Evolutionary conservation across 805 yeast genomes (phyloP), one percentile per base, ranked within the genome.

Genomic region (Hemisphaericaspora nanyangensis): DNA sequence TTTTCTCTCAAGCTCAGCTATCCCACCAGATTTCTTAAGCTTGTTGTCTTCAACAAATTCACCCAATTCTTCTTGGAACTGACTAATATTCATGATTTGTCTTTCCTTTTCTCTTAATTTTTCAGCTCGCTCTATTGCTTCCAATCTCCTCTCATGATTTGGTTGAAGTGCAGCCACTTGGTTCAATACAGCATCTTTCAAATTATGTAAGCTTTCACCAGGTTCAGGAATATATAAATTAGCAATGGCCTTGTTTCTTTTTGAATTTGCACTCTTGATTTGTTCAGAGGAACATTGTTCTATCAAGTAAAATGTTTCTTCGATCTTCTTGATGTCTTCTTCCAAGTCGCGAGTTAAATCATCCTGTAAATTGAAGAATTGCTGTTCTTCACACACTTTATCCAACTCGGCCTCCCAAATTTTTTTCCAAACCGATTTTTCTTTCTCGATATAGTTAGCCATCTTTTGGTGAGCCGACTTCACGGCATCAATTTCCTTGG

Each of bases 341-440:
- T 74, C 77, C 46, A 93, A 63, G 54, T 91, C 95, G 22, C 70
- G 72, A 1, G 87, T 77, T 39, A 95, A 74, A 44, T 87, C 95
- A 51, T 88, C 96, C 59, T 91, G 97, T 15, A 88, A 72, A 40
- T 85, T 85, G 63, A 90, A 79, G 58, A 88, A 88, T 48, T 91
- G 95, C 58, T 93, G 98, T 54, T 90, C 97, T 52, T 88, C 95
- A 47, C 95, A 84, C 11, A 93, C 91, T 27, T 82, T 82, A 44
- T 88, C 93, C 40, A 93, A 72, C 55, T 89, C 96, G 5, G 82
- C 68, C 55, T 90, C 96, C 97, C 99, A 91, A 7, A 87, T 82
- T 48, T 77, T 77, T 55, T 86, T 85, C 96, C 98, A 89, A 24
- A 78, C 79, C 6, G 89, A 82, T 47, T 85, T 85, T 54, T 89